Evolutionary conservation across 2,329 filamentous ascomycete species (phyloP), one percentile per base, ranked within the genome.

Genomic region (Rutstroemia sp.): DNA sequence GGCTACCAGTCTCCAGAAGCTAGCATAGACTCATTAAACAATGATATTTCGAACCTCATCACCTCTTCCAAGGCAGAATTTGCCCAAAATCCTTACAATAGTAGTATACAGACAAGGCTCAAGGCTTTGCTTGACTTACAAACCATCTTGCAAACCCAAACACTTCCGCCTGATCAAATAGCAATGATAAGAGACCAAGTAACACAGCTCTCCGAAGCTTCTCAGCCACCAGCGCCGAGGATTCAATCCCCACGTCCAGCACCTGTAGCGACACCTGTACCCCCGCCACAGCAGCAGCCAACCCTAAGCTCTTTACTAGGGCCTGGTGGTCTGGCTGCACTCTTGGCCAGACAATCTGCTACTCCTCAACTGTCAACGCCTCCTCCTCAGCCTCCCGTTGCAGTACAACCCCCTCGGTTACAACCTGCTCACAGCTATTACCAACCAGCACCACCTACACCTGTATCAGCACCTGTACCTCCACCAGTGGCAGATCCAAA

Each of bases 61-160:
- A 73, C 79, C 67, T 81, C 81, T 64, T 85, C 87, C 62, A 86
- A 86, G 74, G 78, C 79, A 63, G 86, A 91, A 67, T 87, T 90
- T 74, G 85, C 86, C 63, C 82, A 82, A 63, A 90, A 85, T 70
- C 87, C 87, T 59, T 82, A 86, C 77, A 88, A 96, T 76, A 74
- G 79, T 72, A 82, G 83, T 73, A 79, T 90, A 69, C 86, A 90
- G 70, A 86, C 83, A 68, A 89, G 88, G 73, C 77, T 96, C 68
- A 88, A 90, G 74, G 90, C 91, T 61, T 81, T 96, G 65, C 77
- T 92, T 72, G 89, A 94, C 72, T 80, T 97, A 62, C 90, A 95
- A 75, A 83, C 79, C 64, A 82, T 92, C 63, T 77, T 96, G 69
- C 84, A 88, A 71, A 86, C 79, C 65, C 87, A 90, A 72, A 85